These are phyloP conservation scores for Rhodomyrtus tomentosa DNA, from an alignment of 345 rosid genomes.

Conservation along the genomic window DNA sequence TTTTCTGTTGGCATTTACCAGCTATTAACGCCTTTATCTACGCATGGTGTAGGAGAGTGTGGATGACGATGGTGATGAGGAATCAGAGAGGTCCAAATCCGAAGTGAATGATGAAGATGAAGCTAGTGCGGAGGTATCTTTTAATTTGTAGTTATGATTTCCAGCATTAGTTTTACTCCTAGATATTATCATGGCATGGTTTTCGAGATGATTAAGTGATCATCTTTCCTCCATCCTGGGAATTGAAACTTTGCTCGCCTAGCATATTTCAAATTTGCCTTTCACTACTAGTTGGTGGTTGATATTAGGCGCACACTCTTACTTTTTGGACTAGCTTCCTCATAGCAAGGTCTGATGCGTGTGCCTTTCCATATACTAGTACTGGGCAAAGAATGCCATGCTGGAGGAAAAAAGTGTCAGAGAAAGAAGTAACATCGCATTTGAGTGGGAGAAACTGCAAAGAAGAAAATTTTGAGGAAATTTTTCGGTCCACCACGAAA, in stretches of 20 bases:
- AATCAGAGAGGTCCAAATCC: constrained; percentile 53
- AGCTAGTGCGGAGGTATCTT: constrained; percentile 15
- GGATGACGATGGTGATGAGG: constrained; percentile 36
- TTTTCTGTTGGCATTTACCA: background rate
- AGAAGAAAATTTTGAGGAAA: background rate
- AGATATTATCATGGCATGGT: background rate
- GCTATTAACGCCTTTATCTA: background rate
- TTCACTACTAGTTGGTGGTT: background rate
- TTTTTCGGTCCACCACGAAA: background rate
- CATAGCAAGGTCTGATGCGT: background rate
- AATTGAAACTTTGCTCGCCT: background rate
- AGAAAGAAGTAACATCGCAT: background rate
- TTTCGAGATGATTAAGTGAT: background rate
- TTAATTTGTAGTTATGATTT: constrained; percentile 8
- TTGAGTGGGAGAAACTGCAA: background rate
- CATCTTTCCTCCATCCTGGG: background rate
- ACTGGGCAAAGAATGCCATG: background rate
- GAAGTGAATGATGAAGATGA: constrained; percentile 60
- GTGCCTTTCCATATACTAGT: background rate
- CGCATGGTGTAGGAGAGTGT: constrained; percentile 16
- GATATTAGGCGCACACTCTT: background rate
- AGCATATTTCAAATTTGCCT: background rate
- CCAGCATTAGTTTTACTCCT: background rate
- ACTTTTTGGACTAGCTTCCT: background rate
- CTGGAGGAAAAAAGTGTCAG: background rate